These are phyloP conservation scores for Yamadazyma nakazawae DNA, from an alignment of 805 yeast species.

Conservation along the genomic window DNA sequence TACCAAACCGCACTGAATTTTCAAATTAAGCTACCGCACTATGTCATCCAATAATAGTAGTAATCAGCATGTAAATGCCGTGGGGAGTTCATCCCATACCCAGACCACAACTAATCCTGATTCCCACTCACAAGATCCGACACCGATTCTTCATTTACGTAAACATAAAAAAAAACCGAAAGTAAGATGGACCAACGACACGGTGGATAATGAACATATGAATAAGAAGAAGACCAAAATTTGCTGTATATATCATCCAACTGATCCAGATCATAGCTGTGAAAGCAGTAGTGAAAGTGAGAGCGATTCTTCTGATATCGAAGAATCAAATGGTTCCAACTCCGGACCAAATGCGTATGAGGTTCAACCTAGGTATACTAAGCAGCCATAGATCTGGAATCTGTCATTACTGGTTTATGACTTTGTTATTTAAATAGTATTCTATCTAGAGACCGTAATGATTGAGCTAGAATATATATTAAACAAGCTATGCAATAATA, in stretches of 20 bases:
- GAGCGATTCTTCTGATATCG: constrained; percentile 19
- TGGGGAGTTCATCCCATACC: background rate
- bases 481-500: constrained; percentile 4
- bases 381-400: background rate
- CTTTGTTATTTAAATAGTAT: background rate
- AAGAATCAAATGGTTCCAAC: constrained; percentile 10
- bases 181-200: constrained; percentile 83
- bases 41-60: background rate
- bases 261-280: constrained; percentile 47
- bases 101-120: background rate
- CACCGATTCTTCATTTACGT: constrained; percentile 8
- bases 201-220: constrained; percentile 86
- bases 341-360: constrained; percentile 81
- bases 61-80: background rate
- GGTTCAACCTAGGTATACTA: constrained; percentile 65
- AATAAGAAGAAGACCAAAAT: constrained; percentile 85
- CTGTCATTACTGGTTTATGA: background rate
- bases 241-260: constrained; percentile 87
- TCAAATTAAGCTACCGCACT: background rate
- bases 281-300: constrained; percentile 31
- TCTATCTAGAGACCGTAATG: background rate
- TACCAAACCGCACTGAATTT: background rate
- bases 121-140: background rate
- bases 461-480: background rate
- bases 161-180: constrained; percentile 34